Base-by-base conservation (phyloP, 805 yeast genomes). In the Tetrapisispora nanseiensis region DNA sequence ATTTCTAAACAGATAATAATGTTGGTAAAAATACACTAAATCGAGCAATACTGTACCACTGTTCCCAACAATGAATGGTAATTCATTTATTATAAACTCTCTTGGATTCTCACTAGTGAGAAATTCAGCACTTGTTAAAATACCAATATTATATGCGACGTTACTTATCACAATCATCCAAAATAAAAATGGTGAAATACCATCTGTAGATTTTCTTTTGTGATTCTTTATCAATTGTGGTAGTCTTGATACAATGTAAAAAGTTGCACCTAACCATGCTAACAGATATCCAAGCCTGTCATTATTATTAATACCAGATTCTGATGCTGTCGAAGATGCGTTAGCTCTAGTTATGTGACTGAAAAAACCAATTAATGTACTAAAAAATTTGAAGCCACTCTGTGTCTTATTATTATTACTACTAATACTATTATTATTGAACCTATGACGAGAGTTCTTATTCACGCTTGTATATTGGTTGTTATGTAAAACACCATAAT, bases 1-100 rank as follows among this genome's bases (percentile, higher is more conserved):
- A 8, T 27, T 16, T 51, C 52, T 9, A 56, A 55, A 42, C 59
- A 62, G 48, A 11, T 59, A 52, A 45, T 57, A 62, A 46, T 60
- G 63, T 55, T 82, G 92, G 56, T 78, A 78, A 52, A 82, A 80
- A 56, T 80, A 82, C 3, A 76, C 62, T 26, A 78, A 46, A 57
- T 89, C 97, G 59, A 89, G 86, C 2, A 78, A 50, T 15, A 87
- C 73, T 0, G 97, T 87, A 7, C 97, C 96, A 0, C 85, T 73
- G 49, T 92, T 80, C 1, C 97, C 96, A 20, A 86, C 52, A 24
- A 90, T 70, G 55, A 80, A 89, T 0, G 97, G 95, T 41, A 86
- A 58, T 53, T 87, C 95, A 36, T 76, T 79, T 48, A 66, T 49
- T 22, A 86, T 62, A 55, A 83, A 89, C 7, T 50, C 63, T 43